phyloP scores from a whole-genome alignment of 495 filamentous ascomycete species.

The Neurospora tetraspora region DNA sequence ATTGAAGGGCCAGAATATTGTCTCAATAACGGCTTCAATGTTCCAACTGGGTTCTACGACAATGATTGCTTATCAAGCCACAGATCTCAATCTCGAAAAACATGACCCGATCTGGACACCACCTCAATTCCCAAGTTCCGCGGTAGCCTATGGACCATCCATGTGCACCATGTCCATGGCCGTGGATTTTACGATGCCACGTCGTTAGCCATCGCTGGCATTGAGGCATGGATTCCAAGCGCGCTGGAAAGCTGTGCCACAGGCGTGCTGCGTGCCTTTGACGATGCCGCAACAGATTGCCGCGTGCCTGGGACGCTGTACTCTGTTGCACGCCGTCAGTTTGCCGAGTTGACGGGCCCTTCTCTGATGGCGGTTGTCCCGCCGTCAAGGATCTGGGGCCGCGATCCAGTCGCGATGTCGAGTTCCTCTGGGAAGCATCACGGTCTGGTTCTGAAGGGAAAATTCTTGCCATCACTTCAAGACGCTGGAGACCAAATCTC shows the following conservation, averaged over 20 bases:
- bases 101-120: background rate
- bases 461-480: background rate
- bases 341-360: background rate
- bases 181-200: background rate
- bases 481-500: background rate
- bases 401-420: background rate
- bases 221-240: background rate
- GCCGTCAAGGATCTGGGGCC: background rate
- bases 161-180: background rate
- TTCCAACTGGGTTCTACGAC: too few species aligned
- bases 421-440: background rate
- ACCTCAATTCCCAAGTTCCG: background rate
- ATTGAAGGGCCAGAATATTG: too few species aligned
- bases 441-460: background rate
- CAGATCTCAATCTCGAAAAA: background rate
- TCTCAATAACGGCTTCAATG: background rate
- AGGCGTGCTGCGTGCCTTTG: background rate
- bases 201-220: background rate
- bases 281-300: background rate
- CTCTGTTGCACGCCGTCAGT: background rate
- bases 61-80: background rate
- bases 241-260: background rate
- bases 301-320: background rate
- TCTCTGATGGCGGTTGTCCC: too few species aligned
- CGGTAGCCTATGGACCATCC: background rate